Conservation (phyloP, 805 yeast genomes). For the Barnettozyma sucrosica region DNA sequence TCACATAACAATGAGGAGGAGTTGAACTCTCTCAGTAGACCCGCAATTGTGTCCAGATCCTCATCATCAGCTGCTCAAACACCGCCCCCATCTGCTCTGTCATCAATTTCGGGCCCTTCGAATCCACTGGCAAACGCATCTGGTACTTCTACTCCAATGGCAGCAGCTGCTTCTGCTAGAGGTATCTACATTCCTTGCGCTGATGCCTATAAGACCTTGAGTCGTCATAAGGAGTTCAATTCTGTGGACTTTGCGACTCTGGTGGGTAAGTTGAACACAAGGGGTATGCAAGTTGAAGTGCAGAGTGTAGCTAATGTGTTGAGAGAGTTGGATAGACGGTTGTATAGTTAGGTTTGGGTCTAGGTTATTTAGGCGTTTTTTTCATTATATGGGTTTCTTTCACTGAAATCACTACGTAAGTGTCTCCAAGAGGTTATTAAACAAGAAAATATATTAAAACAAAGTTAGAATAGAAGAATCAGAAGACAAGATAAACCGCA, state of each 20-base stretch:
- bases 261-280: constrained; percentile 68
- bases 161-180: constrained; percentile 13
- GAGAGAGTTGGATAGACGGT: constrained; percentile 65
- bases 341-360: constrained; percentile 15
- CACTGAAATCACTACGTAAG: neutral
- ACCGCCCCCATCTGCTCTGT: constrained; percentile 2
- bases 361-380: neutral
- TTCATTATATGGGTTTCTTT: neutral
- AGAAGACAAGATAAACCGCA: neutral
- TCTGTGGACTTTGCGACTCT: constrained; percentile 67
- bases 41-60: neutral
- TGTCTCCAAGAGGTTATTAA: neutral
- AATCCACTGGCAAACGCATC: neutral
- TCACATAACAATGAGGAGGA: constrained; percentile 18
- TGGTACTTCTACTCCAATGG: constrained; percentile 4
- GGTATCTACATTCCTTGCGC: constrained; percentile 77
- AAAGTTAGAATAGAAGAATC: neutral
- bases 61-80: constrained; percentile 8
- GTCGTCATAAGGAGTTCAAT: constrained; percentile 73
- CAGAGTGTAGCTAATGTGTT: constrained; percentile 81
- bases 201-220: constrained; percentile 83
- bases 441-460: neutral
- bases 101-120: neutral
- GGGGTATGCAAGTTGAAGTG: constrained; percentile 91
- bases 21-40: constrained; percentile 19